Conservation (phyloP, 495 filamentous ascomycete genomes). For the Lasiosphaeria ovina region DNA sequence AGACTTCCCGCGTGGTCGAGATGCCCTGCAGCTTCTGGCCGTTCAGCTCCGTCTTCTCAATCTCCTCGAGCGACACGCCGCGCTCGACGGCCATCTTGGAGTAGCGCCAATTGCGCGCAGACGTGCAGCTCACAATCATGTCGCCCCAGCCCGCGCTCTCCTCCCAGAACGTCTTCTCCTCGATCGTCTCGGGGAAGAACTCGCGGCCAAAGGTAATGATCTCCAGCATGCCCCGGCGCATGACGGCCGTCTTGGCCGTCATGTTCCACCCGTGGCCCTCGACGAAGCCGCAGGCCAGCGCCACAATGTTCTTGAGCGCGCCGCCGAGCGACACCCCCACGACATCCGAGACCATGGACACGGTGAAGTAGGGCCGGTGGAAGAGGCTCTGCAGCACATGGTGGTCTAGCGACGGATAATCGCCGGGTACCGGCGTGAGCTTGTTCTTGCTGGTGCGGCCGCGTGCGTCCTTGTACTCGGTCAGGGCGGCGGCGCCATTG, state of each 20-base stretch:
- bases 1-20: slow-evolving; percentile 85
- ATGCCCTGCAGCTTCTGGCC: slow-evolving; percentile 97
- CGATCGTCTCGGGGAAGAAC: slow-evolving; percentile 81
- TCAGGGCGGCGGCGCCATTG: slow-evolving; percentile 43
- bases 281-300: slow-evolving; percentile 91
- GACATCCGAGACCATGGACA: slow-evolving; percentile 85
- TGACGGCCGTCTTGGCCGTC: slow-evolving; percentile 95
- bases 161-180: slow-evolving; percentile 84
- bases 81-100: slow-evolving; percentile 84
- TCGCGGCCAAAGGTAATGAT: slow-evolving; percentile 91
- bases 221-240: slow-evolving; percentile 91
- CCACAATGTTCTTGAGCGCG: slow-evolving; percentile 96
- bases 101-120: slow-evolving; percentile 90
- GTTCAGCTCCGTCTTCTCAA: slow-evolving; percentile 88
- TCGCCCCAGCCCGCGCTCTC: slow-evolving; percentile 96
- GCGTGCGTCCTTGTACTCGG: slow-evolving; percentile 63
- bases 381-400: slow-evolving; percentile 76
- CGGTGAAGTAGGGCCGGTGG: slow-evolving; percentile 97
- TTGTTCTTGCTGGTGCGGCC: slow-evolving; percentile 61
- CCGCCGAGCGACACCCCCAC: slow-evolving; percentile 94
- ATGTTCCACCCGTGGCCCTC: slow-evolving; percentile 96
- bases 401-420: slow-evolving; percentile 83
- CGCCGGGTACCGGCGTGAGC: slow-evolving; percentile 69
- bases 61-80: slow-evolving; percentile 74
- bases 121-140: slow-evolving; percentile 87